Base-by-base conservation (phyloP, 345 rosid species). In the Brassica cretica region DNA sequence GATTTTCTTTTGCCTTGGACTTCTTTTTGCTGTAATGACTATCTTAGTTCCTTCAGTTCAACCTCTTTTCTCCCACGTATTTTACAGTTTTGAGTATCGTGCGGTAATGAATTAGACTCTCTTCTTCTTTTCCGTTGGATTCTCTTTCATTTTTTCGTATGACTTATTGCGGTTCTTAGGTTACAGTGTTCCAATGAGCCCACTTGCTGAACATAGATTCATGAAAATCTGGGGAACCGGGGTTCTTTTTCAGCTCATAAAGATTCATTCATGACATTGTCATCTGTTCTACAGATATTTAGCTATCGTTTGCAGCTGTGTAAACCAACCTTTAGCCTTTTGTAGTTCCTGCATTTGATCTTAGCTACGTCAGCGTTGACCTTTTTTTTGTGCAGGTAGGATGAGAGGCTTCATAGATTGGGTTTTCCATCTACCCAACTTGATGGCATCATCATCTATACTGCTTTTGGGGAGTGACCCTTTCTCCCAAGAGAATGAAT, bases 381-480 rank as follows among this genome's bases (percentile, higher is more conserved):
- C 21, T 59, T 4, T 60, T 59, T 49, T 56, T 18, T 18, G 27
- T 12, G 41, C 72, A 70, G 79, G 79, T 58, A 74, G 24, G 30
- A 94, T 94, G 97, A 90, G 89, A 86, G 87, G 95, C 55, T 68
- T 92, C 80, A 86, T 86, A 80, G 97, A 94, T 61, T 92, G 97
- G 93, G 87, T 84, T 74, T 87, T 88, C 27, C 76, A 88, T 39
- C 55, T 91, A 25, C 85, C 88, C 25, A 86, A 82, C 5, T 84
- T 94, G 2, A 80, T 90, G 88, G 88, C 91, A 39, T 82, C 89
- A 33, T 83, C 89, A 4, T 84, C 96, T 12, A 73, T 89, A 82
- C 89, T 89, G 18, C 80, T 93, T 67, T 85, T 89, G 19, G 85
- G 86, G 11, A 74, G 77, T 66, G 84, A 85, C 59, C 78, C 85